Percentiles rank a stretch among this genome's conserved stretches.
These are phyloP conservation scores for Lolium multiflorum DNA, from an alignment of 176 grass and related monocot species.

Conservation along the genomic window DNA sequence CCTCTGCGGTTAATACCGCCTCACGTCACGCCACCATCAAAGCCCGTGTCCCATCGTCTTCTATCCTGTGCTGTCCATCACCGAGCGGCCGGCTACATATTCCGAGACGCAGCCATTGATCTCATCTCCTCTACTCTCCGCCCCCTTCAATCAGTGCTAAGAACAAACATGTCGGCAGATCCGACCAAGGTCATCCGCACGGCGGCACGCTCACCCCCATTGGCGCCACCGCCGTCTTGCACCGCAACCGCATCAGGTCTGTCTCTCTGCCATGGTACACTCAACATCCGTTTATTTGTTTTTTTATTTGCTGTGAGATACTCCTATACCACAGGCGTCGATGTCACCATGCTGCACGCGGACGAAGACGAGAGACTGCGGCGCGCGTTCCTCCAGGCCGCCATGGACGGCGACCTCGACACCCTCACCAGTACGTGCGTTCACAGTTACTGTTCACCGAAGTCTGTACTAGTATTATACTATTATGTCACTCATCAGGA, in stretches of 20 bases:
- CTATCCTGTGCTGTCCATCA: too few species aligned
- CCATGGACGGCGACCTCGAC: constrained; percentile 13
- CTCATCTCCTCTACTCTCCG: too few species aligned
- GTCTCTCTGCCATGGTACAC: neutral
- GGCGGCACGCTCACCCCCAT: neutral
- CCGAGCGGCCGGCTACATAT: too few species aligned
- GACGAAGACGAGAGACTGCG: neutral
- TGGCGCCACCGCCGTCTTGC: neutral
- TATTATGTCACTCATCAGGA: too few species aligned
- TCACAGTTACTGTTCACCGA: too few species aligned
- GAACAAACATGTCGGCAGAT: neutral
- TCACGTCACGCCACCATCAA: too few species aligned
- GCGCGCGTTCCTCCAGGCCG: constrained; percentile 11
- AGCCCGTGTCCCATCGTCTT: too few species aligned
- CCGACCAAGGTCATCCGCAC: neutral
- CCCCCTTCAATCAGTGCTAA: too few species aligned
- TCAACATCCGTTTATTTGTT: neutral
- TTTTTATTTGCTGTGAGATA: neutral
- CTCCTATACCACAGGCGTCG: neutral
- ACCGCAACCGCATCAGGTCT: neutral
- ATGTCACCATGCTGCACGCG: neutral
- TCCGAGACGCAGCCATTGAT: too few species aligned
- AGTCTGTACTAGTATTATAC: too few species aligned
- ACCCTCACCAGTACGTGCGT: neutral
- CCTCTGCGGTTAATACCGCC: too few species aligned